A percentile compares a stretch with the other conserved stretches of the same genome.
Evolutionary conservation across 768 basidiomycete species (phyloP).

Genomic region (Podaxis carcinomalis): DNA sequence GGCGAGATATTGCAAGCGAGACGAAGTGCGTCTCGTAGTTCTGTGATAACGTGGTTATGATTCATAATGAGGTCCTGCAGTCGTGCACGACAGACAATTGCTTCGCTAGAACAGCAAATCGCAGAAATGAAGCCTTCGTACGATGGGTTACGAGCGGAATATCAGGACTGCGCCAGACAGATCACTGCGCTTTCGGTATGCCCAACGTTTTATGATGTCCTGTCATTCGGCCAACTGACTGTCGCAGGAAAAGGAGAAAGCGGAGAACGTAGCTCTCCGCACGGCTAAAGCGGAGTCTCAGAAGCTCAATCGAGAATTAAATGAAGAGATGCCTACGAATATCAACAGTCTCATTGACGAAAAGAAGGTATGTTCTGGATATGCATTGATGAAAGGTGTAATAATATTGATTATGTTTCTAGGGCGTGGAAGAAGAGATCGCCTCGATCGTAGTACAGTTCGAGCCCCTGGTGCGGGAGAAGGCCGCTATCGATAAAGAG

Average conservation of each 20-base stretch:
- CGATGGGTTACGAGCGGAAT: constrained; percentile 22
- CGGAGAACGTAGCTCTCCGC: constrained; percentile 21
- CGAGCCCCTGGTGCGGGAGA: constrained; percentile 37
- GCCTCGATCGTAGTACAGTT: constrained; percentile 44
- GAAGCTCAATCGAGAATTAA: constrained; percentile 53
- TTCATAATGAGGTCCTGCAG: not conserved
- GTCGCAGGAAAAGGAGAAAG: constrained; percentile 23
- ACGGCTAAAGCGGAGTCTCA: constrained; percentile 30
- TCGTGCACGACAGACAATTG: constrained; percentile 34
- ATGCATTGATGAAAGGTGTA: not conserved
- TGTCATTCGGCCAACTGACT: not conserved
- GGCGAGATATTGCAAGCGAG: constrained; percentile 44
- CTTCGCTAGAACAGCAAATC: constrained; percentile 23
- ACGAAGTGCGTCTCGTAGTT: constrained; percentile 33
- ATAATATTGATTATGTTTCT: not conserved
- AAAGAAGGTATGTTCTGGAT: constrained; percentile 39
- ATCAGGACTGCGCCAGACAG: constrained; percentile 13
- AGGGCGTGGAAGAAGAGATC: constrained; percentile 59
- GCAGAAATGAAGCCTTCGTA: constrained; percentile 22
- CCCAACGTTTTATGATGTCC: not conserved
- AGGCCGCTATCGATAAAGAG: constrained; percentile 40
- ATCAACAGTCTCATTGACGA: constrained; percentile 53
- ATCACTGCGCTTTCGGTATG: not conserved
- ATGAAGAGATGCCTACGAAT: constrained; percentile 65
- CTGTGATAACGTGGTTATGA: not conserved